phyloP scores from a whole-genome alignment of 2,329 filamentous ascomycete genomes.

The Uncinocarpus reesii region DNA sequence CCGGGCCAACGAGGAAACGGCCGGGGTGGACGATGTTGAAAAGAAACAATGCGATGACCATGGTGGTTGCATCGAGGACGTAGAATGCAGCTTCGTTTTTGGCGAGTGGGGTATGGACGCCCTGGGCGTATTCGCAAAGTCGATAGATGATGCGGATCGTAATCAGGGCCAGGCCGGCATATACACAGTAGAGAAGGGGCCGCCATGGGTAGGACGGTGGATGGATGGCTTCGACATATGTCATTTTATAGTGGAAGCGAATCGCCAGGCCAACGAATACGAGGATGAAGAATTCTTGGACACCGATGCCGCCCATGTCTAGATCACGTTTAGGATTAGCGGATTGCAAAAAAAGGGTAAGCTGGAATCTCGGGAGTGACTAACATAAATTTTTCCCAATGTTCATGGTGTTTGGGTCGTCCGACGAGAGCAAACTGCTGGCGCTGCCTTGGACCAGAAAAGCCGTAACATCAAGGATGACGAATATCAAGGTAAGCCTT shows the following conservation, averaged over 20 bases:
- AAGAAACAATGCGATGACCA: conserved; percentile 29
- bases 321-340: not conserved
- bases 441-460: conserved; percentile 16
- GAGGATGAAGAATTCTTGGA: conserved; percentile 47
- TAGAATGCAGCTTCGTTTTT: conserved; percentile 32
- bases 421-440: conserved; percentile 19
- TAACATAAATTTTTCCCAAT: conserved; percentile 23
- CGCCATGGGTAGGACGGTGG: conserved; percentile 24
- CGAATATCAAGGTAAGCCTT: conserved; percentile 32
- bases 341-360: too few relatives aligned
- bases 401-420: conserved; percentile 9
- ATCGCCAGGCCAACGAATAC: conserved; percentile 42
- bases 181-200: conserved; percentile 42
- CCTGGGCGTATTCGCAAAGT: conserved; percentile 49
- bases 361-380: not conserved
- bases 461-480: conserved; percentile 34
- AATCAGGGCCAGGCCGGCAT: conserved; percentile 43
- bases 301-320: conserved; percentile 28
- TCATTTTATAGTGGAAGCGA: conserved; percentile 39
- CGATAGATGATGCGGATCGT: conserved; percentile 48
- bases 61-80: conserved; percentile 32
- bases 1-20: conserved; percentile 23
- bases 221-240: conserved; percentile 29
- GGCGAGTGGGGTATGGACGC: conserved; percentile 35
- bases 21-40: conserved; percentile 34